Percentiles rank a stretch among this genome's conserved stretches.
Conservation (phyloP, 345 rosid genomes). For the Reutealis trisperma region DNA sequence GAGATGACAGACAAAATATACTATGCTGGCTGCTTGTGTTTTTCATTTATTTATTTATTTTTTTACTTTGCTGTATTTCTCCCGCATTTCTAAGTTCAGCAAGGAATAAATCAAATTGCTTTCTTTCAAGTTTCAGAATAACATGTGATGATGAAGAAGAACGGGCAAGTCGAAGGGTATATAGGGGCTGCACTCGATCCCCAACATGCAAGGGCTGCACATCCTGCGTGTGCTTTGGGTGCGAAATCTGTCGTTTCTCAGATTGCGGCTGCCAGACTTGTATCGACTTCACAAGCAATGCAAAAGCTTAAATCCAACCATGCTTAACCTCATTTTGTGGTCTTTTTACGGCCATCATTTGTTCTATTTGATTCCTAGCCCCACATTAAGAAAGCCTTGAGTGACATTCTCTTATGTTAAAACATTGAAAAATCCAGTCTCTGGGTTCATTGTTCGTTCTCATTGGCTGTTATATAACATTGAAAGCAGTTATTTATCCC, state of each 20-base stretch:
- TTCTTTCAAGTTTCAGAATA: conserved; percentile 44
- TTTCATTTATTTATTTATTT: not conserved
- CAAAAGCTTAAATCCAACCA: conserved; percentile 39
- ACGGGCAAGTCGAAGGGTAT: conserved; percentile 81
- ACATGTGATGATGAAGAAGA: conserved; percentile 70
- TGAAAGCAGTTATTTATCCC: conserved; percentile 22
- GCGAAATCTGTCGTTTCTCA: conserved; percentile 78
- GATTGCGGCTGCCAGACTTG: conserved; percentile 98
- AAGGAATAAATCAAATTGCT: not conserved
- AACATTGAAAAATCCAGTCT: conserved; percentile 24
- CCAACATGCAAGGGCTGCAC: conserved; percentile 95
- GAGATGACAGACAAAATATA: not conserved
- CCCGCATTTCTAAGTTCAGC: not conserved
- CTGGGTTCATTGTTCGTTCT: conserved; percentile 18
- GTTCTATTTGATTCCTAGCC: not conserved
- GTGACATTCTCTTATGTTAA: conserved; percentile 4
- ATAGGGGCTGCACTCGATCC: conserved; percentile 79
- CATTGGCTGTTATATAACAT: conserved; percentile 28
- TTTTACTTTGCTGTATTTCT: not conserved
- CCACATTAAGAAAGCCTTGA: conserved; percentile 10
- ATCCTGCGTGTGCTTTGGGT: conserved; percentile 94
- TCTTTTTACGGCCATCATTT: conserved; percentile 16
- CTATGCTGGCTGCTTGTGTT: not conserved
- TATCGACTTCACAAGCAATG: conserved; percentile 75
- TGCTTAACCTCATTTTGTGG: conserved; percentile 9